phyloP scores from a whole-genome alignment of 1,284 basidiomycete species.

The Clitocybe nebularis region DNA sequence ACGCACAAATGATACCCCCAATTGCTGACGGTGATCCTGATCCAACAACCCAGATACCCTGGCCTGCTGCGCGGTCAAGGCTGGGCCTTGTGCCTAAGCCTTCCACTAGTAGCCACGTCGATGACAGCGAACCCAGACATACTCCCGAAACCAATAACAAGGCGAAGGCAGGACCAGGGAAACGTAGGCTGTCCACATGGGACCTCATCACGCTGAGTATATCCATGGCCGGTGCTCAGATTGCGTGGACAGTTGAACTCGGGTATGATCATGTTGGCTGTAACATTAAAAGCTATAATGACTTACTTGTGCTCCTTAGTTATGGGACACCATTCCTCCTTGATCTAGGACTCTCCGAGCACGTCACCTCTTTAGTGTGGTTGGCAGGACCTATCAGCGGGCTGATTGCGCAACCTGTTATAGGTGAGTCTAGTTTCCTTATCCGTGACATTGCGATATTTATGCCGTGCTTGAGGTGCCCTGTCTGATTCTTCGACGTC shows the following conservation, averaged over 20 bases:
- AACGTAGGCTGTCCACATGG: conserved; percentile 57
- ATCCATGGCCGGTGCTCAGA: conserved; percentile 89
- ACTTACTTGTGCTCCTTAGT: conserved; percentile 36
- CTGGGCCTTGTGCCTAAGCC: conserved; percentile 20
- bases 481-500: conserved; percentile 92
- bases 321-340: conserved; percentile 95
- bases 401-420: conserved; percentile 90
- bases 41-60: conserved; percentile 70
- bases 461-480: conserved; percentile 57
- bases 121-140: conserved; percentile 15
- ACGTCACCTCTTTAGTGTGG: conserved; percentile 94
- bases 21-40: conserved; percentile 59
- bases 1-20: conserved; percentile 48
- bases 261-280: conserved; percentile 48
- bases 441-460: conserved; percentile 21
- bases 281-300: neutral
- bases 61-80: conserved; percentile 58
- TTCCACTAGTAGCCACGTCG: conserved; percentile 16
- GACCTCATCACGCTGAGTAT: conserved; percentile 74
- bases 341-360: conserved; percentile 84
- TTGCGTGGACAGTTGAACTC: conserved; percentile 89
- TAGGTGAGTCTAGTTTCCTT: conserved; percentile 52
- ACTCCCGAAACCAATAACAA: conserved; percentile 22
- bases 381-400: conserved; percentile 94
- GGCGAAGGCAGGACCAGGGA: conserved; percentile 18